Conservation (phyloP, 441 rosid species). For the Populus hybrid region DNA sequence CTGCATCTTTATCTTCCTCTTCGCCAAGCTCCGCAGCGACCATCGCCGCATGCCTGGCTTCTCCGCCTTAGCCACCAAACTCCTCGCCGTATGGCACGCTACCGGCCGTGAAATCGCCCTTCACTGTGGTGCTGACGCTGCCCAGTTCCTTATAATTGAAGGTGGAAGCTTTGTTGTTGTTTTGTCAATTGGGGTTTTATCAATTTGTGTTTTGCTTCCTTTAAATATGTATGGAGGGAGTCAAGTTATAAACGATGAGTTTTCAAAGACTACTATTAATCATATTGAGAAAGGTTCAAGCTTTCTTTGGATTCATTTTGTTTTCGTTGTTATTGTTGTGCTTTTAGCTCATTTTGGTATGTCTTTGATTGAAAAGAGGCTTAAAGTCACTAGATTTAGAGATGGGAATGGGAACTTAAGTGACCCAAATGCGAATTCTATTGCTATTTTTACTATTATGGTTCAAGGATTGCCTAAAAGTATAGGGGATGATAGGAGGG, state of each 20-base stretch:
- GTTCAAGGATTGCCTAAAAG: constrained; percentile 88
- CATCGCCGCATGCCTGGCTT: constrained; percentile 91
- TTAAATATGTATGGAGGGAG: constrained; percentile 71
- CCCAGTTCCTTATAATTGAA: constrained; percentile 85
- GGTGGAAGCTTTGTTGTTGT: constrained; percentile 80
- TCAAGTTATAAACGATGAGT: constrained; percentile 64
- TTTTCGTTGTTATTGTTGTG: constrained; percentile 62
- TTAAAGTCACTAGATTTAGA: constrained; percentile 83
- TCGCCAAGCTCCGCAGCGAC: constrained; percentile 92
- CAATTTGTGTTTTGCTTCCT: constrained; percentile 65
- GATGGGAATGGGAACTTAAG: constrained; percentile 90
- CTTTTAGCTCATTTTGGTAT: constrained; percentile 65
- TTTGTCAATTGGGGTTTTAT: constrained; percentile 43
- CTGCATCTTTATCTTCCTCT: constrained; percentile 80
- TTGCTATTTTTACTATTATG: constrained; percentile 83
- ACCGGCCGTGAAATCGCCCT: constrained; percentile 78
- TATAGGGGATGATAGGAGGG: constrained; percentile 61
- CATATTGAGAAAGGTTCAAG: constrained; percentile 79
- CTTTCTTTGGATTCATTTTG: constrained; percentile 81
- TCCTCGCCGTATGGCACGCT: constrained; percentile 93
- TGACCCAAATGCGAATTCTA: constrained; percentile 54
- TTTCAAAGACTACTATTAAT: constrained; percentile 78
- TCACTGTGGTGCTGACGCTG: constrained; percentile 95
- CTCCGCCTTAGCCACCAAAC: constrained; percentile 63
- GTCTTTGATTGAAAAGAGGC: constrained; percentile 57